Evolutionary conservation across 768 basidiomycete genomes (phyloP), one percentile per base, ranked within the genome.

Genomic region (Boletus speciosus): DNA sequence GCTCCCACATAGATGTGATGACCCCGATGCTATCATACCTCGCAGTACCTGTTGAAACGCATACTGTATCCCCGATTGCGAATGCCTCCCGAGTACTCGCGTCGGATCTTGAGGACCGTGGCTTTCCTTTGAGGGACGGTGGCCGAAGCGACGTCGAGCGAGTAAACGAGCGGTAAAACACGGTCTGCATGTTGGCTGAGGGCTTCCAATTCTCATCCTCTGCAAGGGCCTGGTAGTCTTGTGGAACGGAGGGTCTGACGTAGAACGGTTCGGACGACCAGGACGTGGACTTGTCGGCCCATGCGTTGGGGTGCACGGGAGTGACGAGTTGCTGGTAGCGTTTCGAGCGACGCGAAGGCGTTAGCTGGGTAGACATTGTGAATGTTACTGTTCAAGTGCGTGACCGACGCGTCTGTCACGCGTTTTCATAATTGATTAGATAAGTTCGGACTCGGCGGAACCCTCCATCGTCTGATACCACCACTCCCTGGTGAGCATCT

Each of bases 1-100:
- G 68, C 7, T 86, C 80, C 85, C 87, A 90, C 75, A 92, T 81
- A 0, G 85, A 75, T 16, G 81, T 72, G 44, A 92, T 83, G 39
- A 90, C 83, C 5, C 81, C 90, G 47, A 90, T 72, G 57, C 87
- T 89, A 0, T 83, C 81, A 11, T 74, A 73, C 34, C 66, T 74
- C 19, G 69, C 73, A 5, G 76, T 61, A 6, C 66, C 63, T 2
- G 79, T 77, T 41, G 80, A 73, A 19, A 91, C 74, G 35, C 84
- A 75, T 3, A 91, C 81, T 0, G 85, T 83, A 64, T 90, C 86
- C 1, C 89, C 90, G 6, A 88, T 68, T 2, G 60, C 66, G 61
- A 80, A 90, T 12, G 61, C 61, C 43, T 74, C 72, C 21, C 14
- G 56, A 19, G 49, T 45, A 11, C 14, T 54, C 14, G 39, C 29